These are phyloP conservation scores for Cyberlindnera bimundalis DNA, from an alignment of 805 yeast species.

Conservation along the genomic window DNA sequence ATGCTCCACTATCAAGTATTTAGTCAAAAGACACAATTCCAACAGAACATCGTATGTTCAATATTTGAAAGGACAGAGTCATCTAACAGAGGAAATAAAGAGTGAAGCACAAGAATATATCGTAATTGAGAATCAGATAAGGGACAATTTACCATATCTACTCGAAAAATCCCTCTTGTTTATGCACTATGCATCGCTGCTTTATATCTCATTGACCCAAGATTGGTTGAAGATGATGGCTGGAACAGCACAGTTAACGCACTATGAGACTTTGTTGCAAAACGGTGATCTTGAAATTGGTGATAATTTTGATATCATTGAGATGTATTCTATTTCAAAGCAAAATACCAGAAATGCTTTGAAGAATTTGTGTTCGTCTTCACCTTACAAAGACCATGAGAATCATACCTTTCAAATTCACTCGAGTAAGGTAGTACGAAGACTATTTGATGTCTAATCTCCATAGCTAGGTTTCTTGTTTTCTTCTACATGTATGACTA, in stretches of 20 bases:
- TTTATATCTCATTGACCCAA: slow-evolving; percentile 23
- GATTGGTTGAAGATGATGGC: slow-evolving; percentile 32
- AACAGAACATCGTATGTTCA: slow-evolving; percentile 33
- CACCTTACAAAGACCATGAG: too few species aligned
- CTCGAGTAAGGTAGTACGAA: slow-evolving; percentile 21
- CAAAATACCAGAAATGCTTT: slow-evolving; percentile 28
- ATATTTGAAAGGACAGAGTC: slow-evolving; percentile 10
- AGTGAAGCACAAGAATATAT: slow-evolving; percentile 23
- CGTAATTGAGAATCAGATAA: slow-evolving; percentile 25
- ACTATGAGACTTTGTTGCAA: slow-evolving; percentile 24
- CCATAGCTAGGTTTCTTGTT: too few species aligned
- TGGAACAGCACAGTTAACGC: slow-evolving; percentile 28
- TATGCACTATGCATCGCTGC: slow-evolving; percentile 20
- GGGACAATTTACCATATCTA: slow-evolving; percentile 31
- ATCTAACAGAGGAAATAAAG: slow-evolving; percentile 4
- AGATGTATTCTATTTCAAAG: slow-evolving; percentile 30
- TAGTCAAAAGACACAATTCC: slow-evolving; percentile 30
- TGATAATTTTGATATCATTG: slow-evolving; percentile 36
- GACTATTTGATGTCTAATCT: slow-evolving; percentile 21
- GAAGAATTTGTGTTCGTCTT: slow-evolving; percentile 26
- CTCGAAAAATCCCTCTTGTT: slow-evolving; percentile 16
- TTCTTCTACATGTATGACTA: too few species aligned
- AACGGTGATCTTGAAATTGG: slow-evolving; percentile 22
- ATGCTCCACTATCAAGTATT: slow-evolving; percentile 25
- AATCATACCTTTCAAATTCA: too few species aligned